These are phyloP conservation scores for Phytomonas francai DNA, from an alignment of 208 protist genomes.

Conservation along the genomic window DNA sequence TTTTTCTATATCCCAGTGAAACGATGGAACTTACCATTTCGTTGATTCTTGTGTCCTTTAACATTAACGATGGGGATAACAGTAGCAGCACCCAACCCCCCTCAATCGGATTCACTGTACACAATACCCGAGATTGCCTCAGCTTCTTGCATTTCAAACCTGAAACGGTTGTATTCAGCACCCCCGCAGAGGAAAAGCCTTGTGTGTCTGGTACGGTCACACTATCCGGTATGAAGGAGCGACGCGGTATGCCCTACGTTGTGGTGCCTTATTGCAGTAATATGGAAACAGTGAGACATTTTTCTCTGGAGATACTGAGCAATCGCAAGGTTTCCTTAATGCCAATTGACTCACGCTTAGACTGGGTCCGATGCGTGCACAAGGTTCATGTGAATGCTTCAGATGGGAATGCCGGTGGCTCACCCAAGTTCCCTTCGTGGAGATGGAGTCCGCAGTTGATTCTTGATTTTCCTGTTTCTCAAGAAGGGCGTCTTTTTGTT, in stretches of 20 bases:
- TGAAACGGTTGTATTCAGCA: constrained; percentile 37
- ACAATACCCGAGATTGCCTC: constrained; percentile 35
- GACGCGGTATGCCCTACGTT: constrained; percentile 82
- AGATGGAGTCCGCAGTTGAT: constrained; percentile 79
- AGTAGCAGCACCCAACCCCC: constrained; percentile 4
- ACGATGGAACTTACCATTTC: constrained; percentile 53
- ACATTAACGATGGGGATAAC: constrained; percentile 25
- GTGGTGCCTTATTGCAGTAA: constrained; percentile 61
- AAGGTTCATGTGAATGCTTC: constrained; percentile 28
- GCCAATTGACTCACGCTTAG: constrained; percentile 48
- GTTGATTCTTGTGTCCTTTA: constrained; percentile 12
- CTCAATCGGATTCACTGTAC: constrained; percentile 71
- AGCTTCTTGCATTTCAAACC: constrained; percentile 69
- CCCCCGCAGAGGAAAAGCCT: constrained; percentile 2
- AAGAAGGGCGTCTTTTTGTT: constrained; percentile 65
- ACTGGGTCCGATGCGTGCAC: constrained; percentile 48
- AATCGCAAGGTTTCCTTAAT: constrained; percentile 56
- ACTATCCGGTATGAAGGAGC: constrained; percentile 60
- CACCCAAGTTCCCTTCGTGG: constrained; percentile 69
- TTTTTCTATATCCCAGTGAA: constrained; percentile 66
- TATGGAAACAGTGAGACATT: constrained; percentile 18
- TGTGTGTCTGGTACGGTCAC: constrained; percentile 16
- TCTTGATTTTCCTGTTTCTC: constrained; percentile 57
- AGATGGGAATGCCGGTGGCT: constrained; percentile 65
- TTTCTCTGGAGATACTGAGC: constrained; percentile 43